Base-by-base conservation (phyloP, 73 alveolate genomes). In the Stentor coeruleus region DNA sequence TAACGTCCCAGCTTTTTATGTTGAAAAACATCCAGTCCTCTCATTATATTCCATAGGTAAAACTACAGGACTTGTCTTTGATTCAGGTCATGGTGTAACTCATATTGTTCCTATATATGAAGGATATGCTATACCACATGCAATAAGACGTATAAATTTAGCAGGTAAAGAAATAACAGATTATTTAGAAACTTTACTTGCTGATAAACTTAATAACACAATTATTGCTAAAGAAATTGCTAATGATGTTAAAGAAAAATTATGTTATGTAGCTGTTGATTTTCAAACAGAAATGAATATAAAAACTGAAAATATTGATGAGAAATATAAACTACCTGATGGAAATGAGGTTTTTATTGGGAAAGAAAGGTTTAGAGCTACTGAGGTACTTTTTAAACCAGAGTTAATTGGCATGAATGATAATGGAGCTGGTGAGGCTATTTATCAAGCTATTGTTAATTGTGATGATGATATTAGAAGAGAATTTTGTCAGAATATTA, bases 21-120 rank as follows among this genome's bases (percentile, higher is more conserved):
- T 98, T 38, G 93, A 93, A 35, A 89, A 87, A 85, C 98, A 98
- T 86, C 98, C 99, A 15, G 98, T 97, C 37, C 92, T 98, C 37
- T 91, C 99, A 14, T 94, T 97, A 38, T 96, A 95, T 86, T 84
- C 99, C 33, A 89, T 98, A 57, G 98, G 99, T 20, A 84, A 94
- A 41, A 90, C 97, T 58, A 90, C 99, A 35, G 99, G 99, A 59
- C 85, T 96, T n/a, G 98, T 96, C n/a, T 66, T 98, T 28, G 99
- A 98, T 91, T 92, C 97, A 55, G 99, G 99, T 20, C 99, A 97
- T 38, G 98, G 99, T 58, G 95, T 93, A 49, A 88, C 98, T 80
- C 97, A 98, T 92, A 92, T 97, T 28, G 98, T 97, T 66, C 99
- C 99, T 39, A 90, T 97, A 88, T 97, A 94, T 88, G 99, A 97